phyloP scores from a whole-genome alignment of 1,284 basidiomycete genomes.

The Marasmius oreades region DNA sequence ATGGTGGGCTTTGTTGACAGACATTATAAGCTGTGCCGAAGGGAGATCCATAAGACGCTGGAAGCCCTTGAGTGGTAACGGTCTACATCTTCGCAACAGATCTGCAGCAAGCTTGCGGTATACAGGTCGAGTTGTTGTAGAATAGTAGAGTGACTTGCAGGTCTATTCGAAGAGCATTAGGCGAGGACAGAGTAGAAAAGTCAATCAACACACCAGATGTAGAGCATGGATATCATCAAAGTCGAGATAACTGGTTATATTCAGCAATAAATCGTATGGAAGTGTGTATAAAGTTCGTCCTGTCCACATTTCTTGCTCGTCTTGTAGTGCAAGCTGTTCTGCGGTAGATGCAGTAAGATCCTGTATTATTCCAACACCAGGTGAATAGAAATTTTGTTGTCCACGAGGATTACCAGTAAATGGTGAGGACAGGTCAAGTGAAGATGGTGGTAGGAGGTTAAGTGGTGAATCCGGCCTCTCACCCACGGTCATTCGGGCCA shows the following conservation, averaged over 20 bases:
- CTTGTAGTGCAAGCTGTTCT: background rate
- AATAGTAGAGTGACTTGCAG: constrained; percentile 45
- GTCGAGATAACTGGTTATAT: constrained; percentile 58
- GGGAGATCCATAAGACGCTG: constrained; percentile 60
- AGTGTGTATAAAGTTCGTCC: constrained; percentile 38
- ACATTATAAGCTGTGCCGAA: constrained; percentile 52
- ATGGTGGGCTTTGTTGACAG: constrained; percentile 56
- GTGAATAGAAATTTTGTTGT: background rate
- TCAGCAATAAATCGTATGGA: constrained; percentile 67
- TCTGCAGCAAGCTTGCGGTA: constrained; percentile 59
- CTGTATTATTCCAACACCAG: background rate
- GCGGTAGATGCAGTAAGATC: background rate
- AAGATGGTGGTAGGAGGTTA: background rate
- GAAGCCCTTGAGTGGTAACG: constrained; percentile 65
- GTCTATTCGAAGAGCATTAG: constrained; percentile 2
- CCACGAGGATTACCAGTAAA: background rate
- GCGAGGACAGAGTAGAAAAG: background rate
- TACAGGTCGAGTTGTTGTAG: constrained; percentile 59
- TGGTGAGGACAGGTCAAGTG: background rate
- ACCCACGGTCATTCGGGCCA: background rate
- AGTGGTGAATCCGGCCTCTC: background rate
- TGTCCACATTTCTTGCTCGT: background rate
- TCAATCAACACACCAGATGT: constrained; percentile 47
- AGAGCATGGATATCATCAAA: constrained; percentile 54
- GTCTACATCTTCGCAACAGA: constrained; percentile 59